These are phyloP conservation scores for Penstemon davidsonii DNA, from an alignment of 257 asterid genomes.

Conservation along the genomic window DNA sequence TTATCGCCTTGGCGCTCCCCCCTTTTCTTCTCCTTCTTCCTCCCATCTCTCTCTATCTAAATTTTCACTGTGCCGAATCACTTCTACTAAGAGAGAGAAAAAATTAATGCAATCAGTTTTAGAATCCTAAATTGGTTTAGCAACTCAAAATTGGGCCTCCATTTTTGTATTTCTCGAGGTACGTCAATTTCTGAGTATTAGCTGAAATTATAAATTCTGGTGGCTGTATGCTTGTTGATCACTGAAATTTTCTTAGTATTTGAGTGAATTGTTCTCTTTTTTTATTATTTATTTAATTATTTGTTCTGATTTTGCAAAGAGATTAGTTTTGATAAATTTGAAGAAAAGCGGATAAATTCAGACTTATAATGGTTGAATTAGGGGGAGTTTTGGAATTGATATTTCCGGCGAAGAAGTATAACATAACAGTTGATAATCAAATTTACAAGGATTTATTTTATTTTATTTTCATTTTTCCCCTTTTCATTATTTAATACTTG, in stretches of 20 bases:
- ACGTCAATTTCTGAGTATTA: slow-evolving; percentile 25
- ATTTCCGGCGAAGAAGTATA: slow-evolving; percentile 10
- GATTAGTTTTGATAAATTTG: slow-evolving; percentile 14
- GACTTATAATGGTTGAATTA: slow-evolving; percentile 18
- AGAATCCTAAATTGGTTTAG: slow-evolving; percentile 23
- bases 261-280: not conserved
- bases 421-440: not conserved
- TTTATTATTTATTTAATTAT: not conserved
- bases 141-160: slow-evolving; percentile 16
- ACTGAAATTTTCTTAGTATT: slow-evolving; percentile 21
- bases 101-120: slow-evolving; percentile 38
- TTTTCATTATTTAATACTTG: not conserved
- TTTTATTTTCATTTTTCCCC: not conserved
- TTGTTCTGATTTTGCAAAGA: not conserved
- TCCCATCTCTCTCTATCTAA: slow-evolving; percentile 29
- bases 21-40: slow-evolving; percentile 16
- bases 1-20: slow-evolving; percentile 61
- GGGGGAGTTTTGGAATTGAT: slow-evolving; percentile 8
- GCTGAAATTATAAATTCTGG: slow-evolving; percentile 2
- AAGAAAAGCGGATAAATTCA: slow-evolving; percentile 7
- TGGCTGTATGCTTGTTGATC: slow-evolving; percentile 34
- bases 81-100: slow-evolving; percentile 35
- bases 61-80: slow-evolving; percentile 30
- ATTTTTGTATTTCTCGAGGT: slow-evolving; percentile 33
- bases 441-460: slow-evolving; percentile 15